Evolutionary conservation across 2,329 filamentous ascomycete genomes (phyloP).

Genomic region (Mycosphaerella sp.): DNA sequence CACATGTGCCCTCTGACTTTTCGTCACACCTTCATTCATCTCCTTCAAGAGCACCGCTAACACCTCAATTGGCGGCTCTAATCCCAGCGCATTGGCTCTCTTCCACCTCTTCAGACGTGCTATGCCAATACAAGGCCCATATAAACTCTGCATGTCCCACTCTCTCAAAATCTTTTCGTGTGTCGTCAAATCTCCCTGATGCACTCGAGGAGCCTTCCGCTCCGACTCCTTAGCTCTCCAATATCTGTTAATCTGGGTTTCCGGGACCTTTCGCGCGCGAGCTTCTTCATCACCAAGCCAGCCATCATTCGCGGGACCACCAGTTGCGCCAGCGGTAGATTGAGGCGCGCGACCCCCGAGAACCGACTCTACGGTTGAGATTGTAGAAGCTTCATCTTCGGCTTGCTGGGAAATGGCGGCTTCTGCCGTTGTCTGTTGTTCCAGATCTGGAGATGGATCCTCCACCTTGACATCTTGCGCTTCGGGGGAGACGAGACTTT

Average conservation of each 20-base stretch:
- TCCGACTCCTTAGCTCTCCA: constrained; percentile 67
- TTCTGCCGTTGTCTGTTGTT: constrained; percentile 36
- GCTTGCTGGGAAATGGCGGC: constrained; percentile 37
- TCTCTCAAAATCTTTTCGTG: constrained; percentile 84
- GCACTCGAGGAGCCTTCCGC: constrained; percentile 63
- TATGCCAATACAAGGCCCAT: constrained; percentile 85
- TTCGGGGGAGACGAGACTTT: constrained; percentile 24
- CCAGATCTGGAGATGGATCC: constrained; percentile 23
- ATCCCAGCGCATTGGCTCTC: constrained; percentile 70
- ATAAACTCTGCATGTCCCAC: constrained; percentile 88
- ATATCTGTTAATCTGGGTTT: constrained; percentile 66
- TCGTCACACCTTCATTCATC: constrained; percentile 50
- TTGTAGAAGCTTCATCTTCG: constrained; percentile 30
- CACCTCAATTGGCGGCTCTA: constrained; percentile 87
- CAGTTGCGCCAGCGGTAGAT: constrained; percentile 39
- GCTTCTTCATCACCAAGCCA: constrained; percentile 41
- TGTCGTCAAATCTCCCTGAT: constrained; percentile 64
- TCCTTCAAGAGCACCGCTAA: constrained; percentile 75
- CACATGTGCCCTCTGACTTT: constrained; percentile 63
- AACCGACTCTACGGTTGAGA: constrained; percentile 25
- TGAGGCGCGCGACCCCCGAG: constrained; percentile 29
- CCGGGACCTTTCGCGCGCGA: constrained; percentile 58
- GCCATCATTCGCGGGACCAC: constrained; percentile 38
- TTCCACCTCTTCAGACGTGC: constrained; percentile 78
- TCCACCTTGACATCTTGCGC: constrained; percentile 26